Percentiles rank a stretch among this genome's conserved stretches.
These are phyloP conservation scores for Passalora sequoiae DNA, from an alignment of 2,329 filamentous ascomycete species.

Conservation along the genomic window DNA sequence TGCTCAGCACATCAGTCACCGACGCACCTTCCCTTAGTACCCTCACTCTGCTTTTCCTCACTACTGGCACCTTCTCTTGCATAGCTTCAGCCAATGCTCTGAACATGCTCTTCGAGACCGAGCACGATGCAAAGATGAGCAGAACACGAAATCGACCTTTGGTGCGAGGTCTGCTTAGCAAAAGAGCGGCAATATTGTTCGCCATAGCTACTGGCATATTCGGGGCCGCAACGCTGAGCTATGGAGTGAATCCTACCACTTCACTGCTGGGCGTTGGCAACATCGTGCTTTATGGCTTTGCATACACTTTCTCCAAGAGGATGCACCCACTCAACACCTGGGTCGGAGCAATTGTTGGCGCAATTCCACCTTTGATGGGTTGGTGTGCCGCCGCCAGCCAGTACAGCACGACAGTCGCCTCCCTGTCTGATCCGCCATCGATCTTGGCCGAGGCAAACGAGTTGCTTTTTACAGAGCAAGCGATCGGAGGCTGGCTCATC, in stretches of 20 bases:
- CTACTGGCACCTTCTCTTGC: slow-evolving; percentile 75
- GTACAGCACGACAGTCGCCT: slow-evolving; percentile 51
- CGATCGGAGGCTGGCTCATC: slow-evolving; percentile 76
- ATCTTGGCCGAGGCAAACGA: slow-evolving; percentile 30
- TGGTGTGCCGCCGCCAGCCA: slow-evolving; percentile 94
- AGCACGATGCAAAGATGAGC: slow-evolving; percentile 86
- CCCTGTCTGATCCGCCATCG: slow-evolving; percentile 13
- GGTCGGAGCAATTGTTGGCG: slow-evolving; percentile 87
- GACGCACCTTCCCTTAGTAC: slow-evolving; percentile 75
- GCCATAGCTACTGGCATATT: slow-evolving; percentile 65
- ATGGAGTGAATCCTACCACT: slow-evolving; percentile 90
- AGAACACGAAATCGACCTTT: slow-evolving; percentile 88
- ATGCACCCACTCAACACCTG: slow-evolving; percentile 86
- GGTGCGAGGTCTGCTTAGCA: slow-evolving; percentile 72
- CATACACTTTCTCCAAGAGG: slow-evolving; percentile 90
- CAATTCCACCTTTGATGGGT: slow-evolving; percentile 93
- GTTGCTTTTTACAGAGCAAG: slow-evolving; percentile 34
- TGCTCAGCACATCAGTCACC: slow-evolving; percentile 67
- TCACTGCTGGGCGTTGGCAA: slow-evolving; percentile 79
- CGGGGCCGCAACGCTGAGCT: slow-evolving; percentile 71
- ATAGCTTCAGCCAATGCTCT: slow-evolving; percentile 88
- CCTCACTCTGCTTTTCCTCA: slow-evolving; percentile 86
- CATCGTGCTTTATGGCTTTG: slow-evolving; percentile 80
- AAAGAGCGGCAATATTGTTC: slow-evolving; percentile 68
- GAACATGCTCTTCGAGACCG: slow-evolving; percentile 94